Evolutionary conservation across 2,329 filamentous ascomycete species (phyloP).

Genomic region (Ambrosiella xylebori): DNA sequence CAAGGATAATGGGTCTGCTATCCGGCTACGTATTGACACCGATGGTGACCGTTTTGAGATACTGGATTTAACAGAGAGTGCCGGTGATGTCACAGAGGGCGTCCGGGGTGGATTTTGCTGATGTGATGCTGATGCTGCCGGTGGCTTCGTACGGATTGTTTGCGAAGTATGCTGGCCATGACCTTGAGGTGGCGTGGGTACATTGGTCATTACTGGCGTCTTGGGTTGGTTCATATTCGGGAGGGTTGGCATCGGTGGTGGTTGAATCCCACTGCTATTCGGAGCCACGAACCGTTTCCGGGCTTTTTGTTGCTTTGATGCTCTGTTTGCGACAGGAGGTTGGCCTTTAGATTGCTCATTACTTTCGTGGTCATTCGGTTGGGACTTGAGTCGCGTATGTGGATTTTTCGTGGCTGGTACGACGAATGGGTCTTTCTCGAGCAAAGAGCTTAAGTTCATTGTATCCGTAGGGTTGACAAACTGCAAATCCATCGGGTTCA

Average conservation of each 20-base stretch:
- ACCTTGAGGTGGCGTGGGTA: constrained; percentile 13
- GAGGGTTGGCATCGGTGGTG: constrained; percentile 17
- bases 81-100: constrained; percentile 26
- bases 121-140: background rate
- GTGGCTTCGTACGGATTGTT: constrained; percentile 21
- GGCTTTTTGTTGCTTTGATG: constrained; percentile 1
- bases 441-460: constrained; percentile 6
- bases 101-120: constrained; percentile 14
- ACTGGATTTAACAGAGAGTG: constrained; percentile 24
- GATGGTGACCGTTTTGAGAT: constrained; percentile 27
- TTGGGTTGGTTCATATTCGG: constrained; percentile 11
- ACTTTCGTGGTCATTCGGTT: background rate
- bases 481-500: constrained; percentile 14
- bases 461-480: constrained; percentile 11
- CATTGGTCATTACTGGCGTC: constrained; percentile 7
- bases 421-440: constrained; percentile 10
- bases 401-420: constrained; percentile 1
- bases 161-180: constrained; percentile 17
- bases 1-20: constrained; percentile 37
- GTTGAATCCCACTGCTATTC: constrained; percentile 9
- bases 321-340: background rate
- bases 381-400: background rate
- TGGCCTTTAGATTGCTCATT: background rate
- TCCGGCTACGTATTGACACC: constrained; percentile 23
- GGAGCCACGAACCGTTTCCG: background rate